Conservation (phyloP, 2,329 filamentous ascomycete species). For the Cladorrhinum sp. region DNA sequence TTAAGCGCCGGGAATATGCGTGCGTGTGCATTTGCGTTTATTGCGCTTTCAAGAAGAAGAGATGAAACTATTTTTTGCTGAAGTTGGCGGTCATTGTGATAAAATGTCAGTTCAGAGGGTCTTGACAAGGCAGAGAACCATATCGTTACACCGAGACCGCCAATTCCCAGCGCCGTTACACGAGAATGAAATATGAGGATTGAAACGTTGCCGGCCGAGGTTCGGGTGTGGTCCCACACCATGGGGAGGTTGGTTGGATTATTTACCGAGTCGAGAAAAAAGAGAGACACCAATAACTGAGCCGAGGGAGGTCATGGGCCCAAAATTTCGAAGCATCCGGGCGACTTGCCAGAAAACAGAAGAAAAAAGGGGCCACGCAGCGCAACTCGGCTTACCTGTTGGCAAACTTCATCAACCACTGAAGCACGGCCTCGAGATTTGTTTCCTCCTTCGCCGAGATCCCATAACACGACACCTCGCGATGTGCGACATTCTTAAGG, state of each 20-base stretch:
- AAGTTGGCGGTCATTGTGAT: not conserved
- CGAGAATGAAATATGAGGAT: conserved; percentile 4
- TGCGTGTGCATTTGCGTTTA: not conserved
- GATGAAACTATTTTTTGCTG: conserved; percentile 8
- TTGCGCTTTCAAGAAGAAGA: not conserved
- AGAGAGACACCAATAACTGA: not conserved
- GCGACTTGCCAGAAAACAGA: conserved; percentile 10
- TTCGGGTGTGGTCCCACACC: conserved; percentile 24
- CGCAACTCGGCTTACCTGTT: conserved; percentile 54
- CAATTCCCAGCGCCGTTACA: not conserved
- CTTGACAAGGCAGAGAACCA: not conserved
- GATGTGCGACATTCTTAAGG: conserved; percentile 81
- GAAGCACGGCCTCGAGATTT: conserved; percentile 92
- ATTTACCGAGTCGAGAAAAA: conserved; percentile 13
- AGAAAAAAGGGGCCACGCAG: conserved; percentile 1
- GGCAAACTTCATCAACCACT: conserved; percentile 91
- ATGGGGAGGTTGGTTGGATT: not conserved
- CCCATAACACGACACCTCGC: conserved; percentile 97
- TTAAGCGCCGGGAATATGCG: not conserved
- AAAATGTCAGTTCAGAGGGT: conserved; percentile 1
- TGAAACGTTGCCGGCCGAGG: conserved; percentile 28
- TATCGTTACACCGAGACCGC: not conserved
- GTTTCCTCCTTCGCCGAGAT: conserved; percentile 99
- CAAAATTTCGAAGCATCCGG: not conserved
- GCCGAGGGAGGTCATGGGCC: not conserved